Base-by-base conservation (phyloP, 2,329 filamentous ascomycete genomes). In the Fusarium pseudocircinatum region DNA sequence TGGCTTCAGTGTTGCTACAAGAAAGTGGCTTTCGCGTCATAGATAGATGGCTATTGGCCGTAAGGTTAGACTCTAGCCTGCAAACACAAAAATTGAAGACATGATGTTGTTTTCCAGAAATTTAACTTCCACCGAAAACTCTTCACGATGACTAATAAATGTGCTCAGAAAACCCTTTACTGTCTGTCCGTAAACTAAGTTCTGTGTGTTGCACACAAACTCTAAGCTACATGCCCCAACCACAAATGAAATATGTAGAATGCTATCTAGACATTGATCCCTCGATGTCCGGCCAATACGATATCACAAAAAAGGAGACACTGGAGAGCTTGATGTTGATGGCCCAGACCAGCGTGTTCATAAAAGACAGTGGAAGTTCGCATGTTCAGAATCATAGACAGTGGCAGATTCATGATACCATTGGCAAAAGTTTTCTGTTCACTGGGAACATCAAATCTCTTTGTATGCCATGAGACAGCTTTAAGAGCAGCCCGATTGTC, bases 31-130 rank as follows among this genome's bases (percentile, higher is more conserved):
- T 14, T 5, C 6, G 6, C 8, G 12, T n/a, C 6, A 22, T 10
- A 5, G 3, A 13, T 18, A 24, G 28, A 24, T 13, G 3, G 6
- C 3, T 32, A 0, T 7, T 32, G 11, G 12, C 3, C 7, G n/a
- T 1, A n/a, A 8, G 4, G 0, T 18, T 49, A 49, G 4, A 10
- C 22, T 32, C 12, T 18, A 4, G 4, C 11, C 11, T 32, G 28
- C 46, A 8, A 16, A 22, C 3, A 4, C 9, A 47, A 22, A 30
- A 3, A 30, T 3, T 7, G 4, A 7, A 22, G 9, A 5, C 2
- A 16, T 16, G 20, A 6, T 16, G 26, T 8, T 30, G 4, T 6
- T 14, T 16, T 32, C 8, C 22, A 24, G 7, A 24, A 32, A 7
- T 24, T 24, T 10, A 7, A 6, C 22, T 50, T 49, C 16, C 6